These are phyloP conservation scores for Epichloe coenophiala DNA, from an alignment of 2,329 filamentous ascomycete species.

Conservation along the genomic window DNA sequence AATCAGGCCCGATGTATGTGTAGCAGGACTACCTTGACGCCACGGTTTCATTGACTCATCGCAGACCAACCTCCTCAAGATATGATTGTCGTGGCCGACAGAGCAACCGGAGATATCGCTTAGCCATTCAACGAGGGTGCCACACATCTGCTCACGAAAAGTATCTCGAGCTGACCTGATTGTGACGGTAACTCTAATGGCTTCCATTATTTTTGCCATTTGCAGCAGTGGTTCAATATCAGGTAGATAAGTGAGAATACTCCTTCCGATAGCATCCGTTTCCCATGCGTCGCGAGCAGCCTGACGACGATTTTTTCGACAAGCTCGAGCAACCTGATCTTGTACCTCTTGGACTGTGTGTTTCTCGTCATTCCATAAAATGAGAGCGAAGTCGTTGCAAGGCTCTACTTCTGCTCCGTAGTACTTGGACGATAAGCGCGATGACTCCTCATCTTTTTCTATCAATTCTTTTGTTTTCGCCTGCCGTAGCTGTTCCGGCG, in stretches of 20 bases:
- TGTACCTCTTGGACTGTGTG: conserved; percentile 87
- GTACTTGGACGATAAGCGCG: conserved; percentile 54
- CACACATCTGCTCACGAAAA: conserved; percentile 96
- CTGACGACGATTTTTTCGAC: conserved; percentile 54
- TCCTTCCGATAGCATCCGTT: conserved; percentile 77
- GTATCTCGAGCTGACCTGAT: conserved; percentile 88
- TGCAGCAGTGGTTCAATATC: conserved; percentile 60
- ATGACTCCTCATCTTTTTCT: conserved; percentile 62
- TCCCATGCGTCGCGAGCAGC: conserved; percentile 70
- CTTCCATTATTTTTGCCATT: conserved; percentile 78
- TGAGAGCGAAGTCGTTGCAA: conserved; percentile 58
- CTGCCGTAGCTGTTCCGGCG: conserved; percentile 83
- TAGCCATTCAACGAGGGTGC: conserved; percentile 94
- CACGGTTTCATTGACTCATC: conserved; percentile 84
- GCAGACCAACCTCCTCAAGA: conserved; percentile 72
- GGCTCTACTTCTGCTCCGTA: conserved; percentile 47
- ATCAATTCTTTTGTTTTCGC: conserved; percentile 75
- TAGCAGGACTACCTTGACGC: conserved; percentile 72
- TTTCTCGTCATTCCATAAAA: conserved; percentile 98
- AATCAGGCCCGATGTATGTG: conserved; percentile 44
- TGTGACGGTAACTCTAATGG: conserved; percentile 92
- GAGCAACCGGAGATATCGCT: conserved; percentile 82
- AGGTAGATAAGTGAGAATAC: conserved; percentile 62
- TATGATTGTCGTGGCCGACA: conserved; percentile 64
- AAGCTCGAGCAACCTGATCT: conserved; percentile 82